A percentile compares a stretch with the other conserved stretches of the same genome.
These are phyloP conservation scores for Paecilomyces variotii DNA, from an alignment of 2,329 filamentous ascomycete genomes.

Conservation along the genomic window DNA sequence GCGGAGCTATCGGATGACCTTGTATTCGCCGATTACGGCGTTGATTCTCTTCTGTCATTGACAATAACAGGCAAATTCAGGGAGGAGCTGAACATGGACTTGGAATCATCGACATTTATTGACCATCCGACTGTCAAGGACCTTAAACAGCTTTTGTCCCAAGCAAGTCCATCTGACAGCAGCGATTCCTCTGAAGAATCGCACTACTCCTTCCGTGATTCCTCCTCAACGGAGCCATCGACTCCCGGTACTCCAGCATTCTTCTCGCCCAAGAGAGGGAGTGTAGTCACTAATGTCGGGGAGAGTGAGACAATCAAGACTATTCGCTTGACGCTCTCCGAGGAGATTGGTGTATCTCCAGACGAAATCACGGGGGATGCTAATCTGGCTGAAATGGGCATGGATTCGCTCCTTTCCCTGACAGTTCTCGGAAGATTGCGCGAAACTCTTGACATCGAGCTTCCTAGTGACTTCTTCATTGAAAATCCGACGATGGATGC, in stretches of 20 bases:
- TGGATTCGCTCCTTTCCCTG: slow-evolving; percentile 40
- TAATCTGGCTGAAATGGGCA: slow-evolving; percentile 36
- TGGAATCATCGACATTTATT: slow-evolving; percentile 52
- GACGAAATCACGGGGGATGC: slow-evolving; percentile 32
- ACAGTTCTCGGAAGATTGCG: slow-evolving; percentile 39
- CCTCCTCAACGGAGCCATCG: slow-evolving; percentile 25
- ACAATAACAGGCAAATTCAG: slow-evolving; percentile 56
- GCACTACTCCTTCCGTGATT: slow-evolving; percentile 17
- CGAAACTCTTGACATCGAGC: slow-evolving; percentile 34
- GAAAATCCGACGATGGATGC: slow-evolving; percentile 36
- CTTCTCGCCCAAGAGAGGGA: slow-evolving; percentile 19
- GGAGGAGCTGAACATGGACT: slow-evolving; percentile 53
- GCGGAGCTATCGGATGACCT: slow-evolving; percentile 52
- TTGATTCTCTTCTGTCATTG: slow-evolving; percentile 54
- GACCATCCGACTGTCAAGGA: slow-evolving; percentile 53
- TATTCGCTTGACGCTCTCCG: slow-evolving; percentile 33
- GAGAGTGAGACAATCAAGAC: slow-evolving; percentile 29
- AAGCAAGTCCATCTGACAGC: slow-evolving; percentile 23
- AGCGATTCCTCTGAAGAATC: slow-evolving; percentile 23
- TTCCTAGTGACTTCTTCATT: slow-evolving; percentile 37
- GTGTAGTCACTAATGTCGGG: slow-evolving; percentile 11
- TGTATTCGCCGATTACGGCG: slow-evolving; percentile 54
- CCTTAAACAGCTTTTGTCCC: slow-evolving; percentile 48
- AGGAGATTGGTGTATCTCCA: slow-evolving; percentile 37
- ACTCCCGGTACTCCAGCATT: slow-evolving; percentile 26